Percentiles rank a stretch among this genome's conserved stretches.
These are phyloP conservation scores for Fusarium burgessii DNA, from an alignment of 2,329 filamentous ascomycete species.

Conservation along the genomic window DNA sequence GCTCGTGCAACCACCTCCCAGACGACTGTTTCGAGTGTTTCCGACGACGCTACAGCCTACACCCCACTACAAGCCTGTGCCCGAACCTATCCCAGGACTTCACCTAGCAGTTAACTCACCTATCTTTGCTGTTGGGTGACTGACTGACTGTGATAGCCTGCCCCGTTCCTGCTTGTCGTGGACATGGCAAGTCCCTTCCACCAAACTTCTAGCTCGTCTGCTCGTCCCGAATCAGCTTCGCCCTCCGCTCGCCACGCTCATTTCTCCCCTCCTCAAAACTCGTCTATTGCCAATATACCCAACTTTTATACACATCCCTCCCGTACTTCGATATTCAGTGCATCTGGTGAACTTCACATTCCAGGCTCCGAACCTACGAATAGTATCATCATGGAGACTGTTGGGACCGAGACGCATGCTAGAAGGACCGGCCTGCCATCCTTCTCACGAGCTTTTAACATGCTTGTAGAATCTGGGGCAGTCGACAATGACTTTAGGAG, in stretches of 20 bases:
- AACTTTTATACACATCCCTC: conserved; percentile 49
- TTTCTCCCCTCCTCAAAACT: conserved; percentile 31
- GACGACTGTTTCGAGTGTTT: conserved; percentile 25
- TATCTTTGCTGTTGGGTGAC: conserved; percentile 13
- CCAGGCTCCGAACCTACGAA: conserved; percentile 24
- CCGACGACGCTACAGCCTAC: conserved; percentile 21
- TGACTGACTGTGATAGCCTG: conserved; percentile 6
- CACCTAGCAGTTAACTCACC: conserved; percentile 17
- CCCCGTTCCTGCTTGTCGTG: conserved; percentile 22
- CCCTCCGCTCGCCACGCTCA: conserved; percentile 35
- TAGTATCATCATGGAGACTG: conserved; percentile 50
- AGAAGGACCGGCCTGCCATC: conserved; percentile 55
- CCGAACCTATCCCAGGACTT: conserved; percentile 31
- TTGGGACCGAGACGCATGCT: conserved; percentile 48
- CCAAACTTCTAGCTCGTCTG: conserved; percentile 40
- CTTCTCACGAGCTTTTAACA: conserved; percentile 66
- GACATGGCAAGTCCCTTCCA: conserved; percentile 45
- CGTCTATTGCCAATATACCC: conserved; percentile 24
- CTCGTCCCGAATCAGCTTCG: conserved; percentile 39
- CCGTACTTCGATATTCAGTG: conserved; percentile 62
- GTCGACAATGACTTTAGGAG: conserved; percentile 43
- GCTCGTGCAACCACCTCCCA: conserved; percentile 32
- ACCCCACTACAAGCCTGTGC: conserved; percentile 28
- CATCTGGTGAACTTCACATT: conserved; percentile 53
- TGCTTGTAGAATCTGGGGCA: conserved; percentile 56